phyloP scores from a whole-genome alignment of 2,329 filamentous ascomycete genomes.

The Cyphellophora attinorum region DNA sequence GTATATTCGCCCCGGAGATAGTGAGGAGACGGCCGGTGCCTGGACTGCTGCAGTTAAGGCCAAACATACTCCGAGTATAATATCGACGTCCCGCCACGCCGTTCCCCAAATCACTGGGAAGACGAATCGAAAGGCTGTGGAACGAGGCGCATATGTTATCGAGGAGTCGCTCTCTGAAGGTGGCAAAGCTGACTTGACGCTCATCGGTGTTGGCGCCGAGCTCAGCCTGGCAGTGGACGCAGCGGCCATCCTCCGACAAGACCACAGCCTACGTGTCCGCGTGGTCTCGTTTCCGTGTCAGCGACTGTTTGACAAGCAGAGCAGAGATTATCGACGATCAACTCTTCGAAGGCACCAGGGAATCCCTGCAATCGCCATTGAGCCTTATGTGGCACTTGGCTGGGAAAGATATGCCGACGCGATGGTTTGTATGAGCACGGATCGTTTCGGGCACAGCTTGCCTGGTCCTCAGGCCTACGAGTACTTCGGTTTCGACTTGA shows the following conservation, averaged over 20 bases:
- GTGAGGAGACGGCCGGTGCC: conserved; percentile 94
- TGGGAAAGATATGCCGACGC: conserved; percentile 44
- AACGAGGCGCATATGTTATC: conserved; percentile 93
- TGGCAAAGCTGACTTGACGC: conserved; percentile 73
- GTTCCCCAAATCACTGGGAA: conserved; percentile 94
- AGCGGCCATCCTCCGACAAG: conserved; percentile 79
- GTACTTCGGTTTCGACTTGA: conserved; percentile 18
- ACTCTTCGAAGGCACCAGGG: conserved; percentile 26
- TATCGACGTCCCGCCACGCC: conserved; percentile 95
- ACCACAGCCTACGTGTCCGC: conserved; percentile 77
- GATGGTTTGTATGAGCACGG: conserved; percentile 31
- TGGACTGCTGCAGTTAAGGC: conserved; percentile 93
- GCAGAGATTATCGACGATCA: conserved; percentile 75
- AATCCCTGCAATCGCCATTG: conserved; percentile 35
- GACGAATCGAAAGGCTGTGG: conserved; percentile 72
- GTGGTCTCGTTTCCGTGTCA: conserved; percentile 94
- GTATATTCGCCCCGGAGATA: conserved; percentile 97
- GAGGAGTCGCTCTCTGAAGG: no score
- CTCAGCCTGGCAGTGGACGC: conserved; percentile 89
- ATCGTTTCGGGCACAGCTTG: conserved; percentile 28
- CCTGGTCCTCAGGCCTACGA: conserved; percentile 19
- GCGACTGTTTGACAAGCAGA: conserved; percentile 89
- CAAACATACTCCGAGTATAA: conserved; percentile 80
- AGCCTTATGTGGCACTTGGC: conserved; percentile 36
- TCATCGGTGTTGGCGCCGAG: conserved; percentile 93